These are phyloP conservation scores for Phylloporus sp. DNA, from an alignment of 1,284 basidiomycete genomes.

Conservation along the genomic window DNA sequence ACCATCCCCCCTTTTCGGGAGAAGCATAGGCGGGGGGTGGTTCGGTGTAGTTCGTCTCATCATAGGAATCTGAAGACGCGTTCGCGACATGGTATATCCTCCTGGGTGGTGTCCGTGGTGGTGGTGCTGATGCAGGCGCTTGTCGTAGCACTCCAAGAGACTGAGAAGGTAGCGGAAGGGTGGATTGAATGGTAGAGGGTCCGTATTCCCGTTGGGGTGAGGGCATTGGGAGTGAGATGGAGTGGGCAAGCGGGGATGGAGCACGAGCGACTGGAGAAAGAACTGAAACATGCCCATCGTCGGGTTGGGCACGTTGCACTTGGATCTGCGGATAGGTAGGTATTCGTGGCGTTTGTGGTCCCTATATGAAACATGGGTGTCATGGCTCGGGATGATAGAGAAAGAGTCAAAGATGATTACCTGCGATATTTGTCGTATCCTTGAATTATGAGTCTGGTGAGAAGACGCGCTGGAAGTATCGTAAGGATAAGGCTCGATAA, in stretches of 20 bases:
- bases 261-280: constrained; percentile 12
- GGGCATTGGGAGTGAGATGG: constrained; percentile 27
- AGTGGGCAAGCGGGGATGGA: constrained; percentile 32
- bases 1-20: constrained; percentile 14
- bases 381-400: neutral
- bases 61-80: constrained; percentile 34
- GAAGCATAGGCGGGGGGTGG: constrained; percentile 52
- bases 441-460: constrained; percentile 11
- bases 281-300: constrained; percentile 16
- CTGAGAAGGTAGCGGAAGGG: constrained; percentile 18
- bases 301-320: constrained; percentile 26
- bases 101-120: constrained; percentile 40
- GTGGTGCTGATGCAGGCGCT: constrained; percentile 21
- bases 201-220: constrained; percentile 23
- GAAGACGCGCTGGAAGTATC: constrained; percentile 29
- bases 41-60: constrained; percentile 21
- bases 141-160: constrained; percentile 1
- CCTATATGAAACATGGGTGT: constrained; percentile 10
- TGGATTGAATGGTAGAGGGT: constrained; percentile 15
- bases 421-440: constrained; percentile 19
- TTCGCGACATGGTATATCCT: constrained; percentile 46
- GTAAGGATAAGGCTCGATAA: constrained; percentile 25
- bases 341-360: constrained; percentile 21
- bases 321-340: constrained; percentile 32
- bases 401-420: constrained; percentile 10